A percentile compares a stretch with the other conserved stretches of the same genome.
Evolutionary conservation across 2,329 filamentous ascomycete genomes (phyloP).

Genomic region (Colletotrichum neosansevieriae): DNA sequence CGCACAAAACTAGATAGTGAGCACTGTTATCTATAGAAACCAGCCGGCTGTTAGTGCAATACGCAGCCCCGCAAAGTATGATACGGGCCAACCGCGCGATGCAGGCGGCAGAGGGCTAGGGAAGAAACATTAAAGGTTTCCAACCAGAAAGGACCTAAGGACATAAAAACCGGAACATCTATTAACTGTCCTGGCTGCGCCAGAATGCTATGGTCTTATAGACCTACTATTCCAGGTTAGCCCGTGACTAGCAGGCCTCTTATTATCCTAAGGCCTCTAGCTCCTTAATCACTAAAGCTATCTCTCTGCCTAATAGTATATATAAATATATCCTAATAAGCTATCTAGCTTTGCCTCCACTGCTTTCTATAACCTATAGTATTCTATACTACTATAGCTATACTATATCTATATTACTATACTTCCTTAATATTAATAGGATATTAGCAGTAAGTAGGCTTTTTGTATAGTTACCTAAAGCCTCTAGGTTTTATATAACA

Average conservation of each 20-base stretch:
- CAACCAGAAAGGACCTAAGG: neutral
- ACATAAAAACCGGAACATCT: neutral
- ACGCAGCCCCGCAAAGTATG: neutral
- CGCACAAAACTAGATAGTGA: neutral
- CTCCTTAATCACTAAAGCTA: neutral
- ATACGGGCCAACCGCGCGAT: neutral
- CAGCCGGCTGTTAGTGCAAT: neutral
- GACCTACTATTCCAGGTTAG: neutral
- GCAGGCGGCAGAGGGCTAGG: neutral
- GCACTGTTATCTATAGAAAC: neutral
- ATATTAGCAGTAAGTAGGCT: neutral
- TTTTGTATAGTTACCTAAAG: neutral
- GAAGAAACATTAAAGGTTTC: neutral
- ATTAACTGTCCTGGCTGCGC: neutral
- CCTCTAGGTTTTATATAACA: neutral
- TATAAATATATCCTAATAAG: neutral
- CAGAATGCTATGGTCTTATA: slow-evolving; percentile 1
- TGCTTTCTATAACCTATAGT: neutral
- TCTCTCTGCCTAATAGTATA: neutral
- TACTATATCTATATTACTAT: neutral
- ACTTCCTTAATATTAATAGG: neutral
- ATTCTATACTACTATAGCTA: neutral
- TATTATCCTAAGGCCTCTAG: neutral
- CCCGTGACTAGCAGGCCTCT: neutral
- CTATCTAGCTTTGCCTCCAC: neutral